Percentiles rank a stretch among this genome's conserved stretches.
Conservation (phyloP, 148 eudicot genomes). For the Heliosperma pusillum region DNA sequence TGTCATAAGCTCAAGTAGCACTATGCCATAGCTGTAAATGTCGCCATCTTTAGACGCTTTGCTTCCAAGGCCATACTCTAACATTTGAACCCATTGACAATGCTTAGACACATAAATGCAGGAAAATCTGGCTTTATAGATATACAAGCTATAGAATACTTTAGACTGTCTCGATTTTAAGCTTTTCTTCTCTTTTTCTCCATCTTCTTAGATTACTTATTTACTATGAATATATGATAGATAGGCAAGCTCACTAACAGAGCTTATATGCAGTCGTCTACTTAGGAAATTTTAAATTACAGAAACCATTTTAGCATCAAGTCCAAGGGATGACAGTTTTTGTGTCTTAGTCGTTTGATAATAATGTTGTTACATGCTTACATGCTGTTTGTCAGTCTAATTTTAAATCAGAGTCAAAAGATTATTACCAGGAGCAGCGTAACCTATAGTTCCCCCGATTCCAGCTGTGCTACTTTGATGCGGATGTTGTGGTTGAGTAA, state of each 20-base stretch:
- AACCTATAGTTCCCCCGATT: constrained; percentile 31
- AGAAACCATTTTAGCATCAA: neutral
- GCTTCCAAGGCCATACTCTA: neutral
- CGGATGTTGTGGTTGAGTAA: constrained; percentile 4
- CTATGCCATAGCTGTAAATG: too few relatives aligned
- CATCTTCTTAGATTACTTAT: too few relatives aligned
- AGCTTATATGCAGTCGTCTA: too few relatives aligned
- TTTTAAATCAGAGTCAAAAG: neutral
- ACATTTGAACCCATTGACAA: neutral
- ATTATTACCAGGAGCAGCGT: constrained; percentile 30
- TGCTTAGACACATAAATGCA: neutral
- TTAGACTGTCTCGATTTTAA: too few relatives aligned
- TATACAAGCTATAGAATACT: too few relatives aligned
- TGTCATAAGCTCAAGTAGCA: too few relatives aligned
- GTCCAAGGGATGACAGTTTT: neutral
- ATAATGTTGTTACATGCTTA: neutral
- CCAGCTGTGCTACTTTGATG: constrained; percentile 22
- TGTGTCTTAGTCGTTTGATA: too few relatives aligned
- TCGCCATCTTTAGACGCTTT: neutral
- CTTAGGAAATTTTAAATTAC: neutral
- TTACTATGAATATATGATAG: too few relatives aligned
- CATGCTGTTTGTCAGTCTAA: neutral
- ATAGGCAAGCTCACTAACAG: too few relatives aligned
- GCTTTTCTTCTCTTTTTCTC: too few relatives aligned
- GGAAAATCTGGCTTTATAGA: too few relatives aligned